Conservation (phyloP, 2,329 filamentous ascomycete species). For the Claviceps sp. region DNA sequence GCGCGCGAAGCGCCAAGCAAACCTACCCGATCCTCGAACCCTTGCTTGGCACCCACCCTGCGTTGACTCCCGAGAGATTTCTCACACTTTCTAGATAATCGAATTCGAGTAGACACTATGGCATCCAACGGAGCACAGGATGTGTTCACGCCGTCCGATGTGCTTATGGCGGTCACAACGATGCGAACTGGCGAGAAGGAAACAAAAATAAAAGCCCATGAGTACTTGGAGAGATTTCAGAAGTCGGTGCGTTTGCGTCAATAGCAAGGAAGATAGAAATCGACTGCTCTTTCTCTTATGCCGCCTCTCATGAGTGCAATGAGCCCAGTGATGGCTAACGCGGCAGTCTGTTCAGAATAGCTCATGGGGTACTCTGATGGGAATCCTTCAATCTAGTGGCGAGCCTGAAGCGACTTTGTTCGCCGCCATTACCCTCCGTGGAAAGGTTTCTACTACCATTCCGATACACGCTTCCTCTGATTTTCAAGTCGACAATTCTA, state of each 20-base stretch:
- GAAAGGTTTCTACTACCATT: constrained; percentile 54
- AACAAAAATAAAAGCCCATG: constrained; percentile 79
- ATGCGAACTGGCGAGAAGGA: constrained; percentile 78
- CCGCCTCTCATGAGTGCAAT: neutral
- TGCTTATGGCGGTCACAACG: constrained; percentile 77
- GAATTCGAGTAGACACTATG: constrained; percentile 33
- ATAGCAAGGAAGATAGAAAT: neutral
- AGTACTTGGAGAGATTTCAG: constrained; percentile 88
- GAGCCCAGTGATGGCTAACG: neutral
- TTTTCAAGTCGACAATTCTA: neutral
- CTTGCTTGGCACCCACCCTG: neutral
- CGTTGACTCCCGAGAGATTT: neutral
- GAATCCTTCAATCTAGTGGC: constrained; percentile 69
- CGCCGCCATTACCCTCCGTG: constrained; percentile 90
- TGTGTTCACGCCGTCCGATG: constrained; percentile 59
- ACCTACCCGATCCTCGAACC: neutral
- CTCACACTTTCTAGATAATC: neutral
- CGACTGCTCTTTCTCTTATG: neutral
- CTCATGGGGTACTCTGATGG: constrained; percentile 81
- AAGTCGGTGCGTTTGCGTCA: constrained; percentile 59
- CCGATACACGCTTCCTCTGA: neutral
- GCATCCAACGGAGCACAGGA: constrained; percentile 51
- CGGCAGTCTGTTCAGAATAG: constrained; percentile 46
- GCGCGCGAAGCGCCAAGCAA: neutral
- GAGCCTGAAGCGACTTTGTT: constrained; percentile 84